Evolutionary conservation across 345 rosid genomes (phyloP).

Genomic region (Eucalyptus polyanthemos): DNA sequence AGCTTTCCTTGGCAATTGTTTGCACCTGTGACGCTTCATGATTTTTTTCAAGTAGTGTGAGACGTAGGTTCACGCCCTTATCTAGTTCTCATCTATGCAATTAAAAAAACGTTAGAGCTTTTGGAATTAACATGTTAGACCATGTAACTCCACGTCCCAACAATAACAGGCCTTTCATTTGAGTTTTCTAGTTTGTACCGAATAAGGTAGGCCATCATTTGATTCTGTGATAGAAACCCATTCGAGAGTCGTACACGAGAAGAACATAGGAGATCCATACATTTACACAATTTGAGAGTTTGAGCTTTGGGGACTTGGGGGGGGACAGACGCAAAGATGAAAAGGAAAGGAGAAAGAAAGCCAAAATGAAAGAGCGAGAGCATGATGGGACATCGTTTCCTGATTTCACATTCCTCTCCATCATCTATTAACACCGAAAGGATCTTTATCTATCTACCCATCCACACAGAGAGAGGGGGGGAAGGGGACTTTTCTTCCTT

Average conservation of each 20-base stretch:
- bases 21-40: neutral
- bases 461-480: neutral
- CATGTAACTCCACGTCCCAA: neutral
- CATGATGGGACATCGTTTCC: neutral
- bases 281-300: neutral
- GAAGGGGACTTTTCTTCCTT: neutral
- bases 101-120: neutral
- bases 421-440: neutral
- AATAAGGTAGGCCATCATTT: neutral
- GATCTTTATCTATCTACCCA: neutral
- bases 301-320: neutral
- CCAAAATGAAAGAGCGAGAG: neutral
- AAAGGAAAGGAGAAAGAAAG: neutral
- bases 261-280: neutral
- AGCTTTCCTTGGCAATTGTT: neutral
- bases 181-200: neutral
- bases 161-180: neutral
- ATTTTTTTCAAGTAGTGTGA: neutral
- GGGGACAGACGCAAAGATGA: neutral
- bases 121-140: neutral
- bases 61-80: neutral
- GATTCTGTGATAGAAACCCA: neutral
- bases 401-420: neutral
- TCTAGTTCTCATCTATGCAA: neutral
- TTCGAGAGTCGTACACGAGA: neutral